Percentiles rank a stretch among this genome's conserved stretches.
Conservation (phyloP, 1,139 yeast species). For the Pichia sp. region DNA sequence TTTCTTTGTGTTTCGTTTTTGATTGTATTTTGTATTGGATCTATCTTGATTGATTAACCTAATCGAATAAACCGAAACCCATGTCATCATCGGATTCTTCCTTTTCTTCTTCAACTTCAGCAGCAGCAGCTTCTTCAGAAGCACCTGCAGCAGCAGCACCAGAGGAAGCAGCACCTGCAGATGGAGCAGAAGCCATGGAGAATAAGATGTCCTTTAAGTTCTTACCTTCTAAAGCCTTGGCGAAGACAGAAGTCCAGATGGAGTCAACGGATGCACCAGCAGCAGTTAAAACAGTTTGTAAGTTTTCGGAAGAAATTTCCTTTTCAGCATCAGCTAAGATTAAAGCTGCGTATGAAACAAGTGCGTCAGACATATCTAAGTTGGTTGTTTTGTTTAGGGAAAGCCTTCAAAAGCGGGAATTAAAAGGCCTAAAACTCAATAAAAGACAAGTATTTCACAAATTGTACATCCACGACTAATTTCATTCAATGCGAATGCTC, state of each 20-base stretch:
- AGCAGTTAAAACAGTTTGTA: slow-evolving; percentile 78
- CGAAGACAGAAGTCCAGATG: slow-evolving; percentile 94
- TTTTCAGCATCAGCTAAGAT: slow-evolving; percentile 97
- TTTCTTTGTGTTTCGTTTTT: background rate
- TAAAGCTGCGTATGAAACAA: slow-evolving; percentile 90
- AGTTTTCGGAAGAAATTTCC: slow-evolving; percentile 93
- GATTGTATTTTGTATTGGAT: background rate
- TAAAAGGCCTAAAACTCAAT: background rate
- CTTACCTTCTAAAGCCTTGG: slow-evolving; percentile 97
- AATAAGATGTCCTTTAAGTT: slow-evolving; percentile 78
- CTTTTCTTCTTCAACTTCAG: slow-evolving; percentile 47
- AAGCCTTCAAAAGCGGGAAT: background rate
- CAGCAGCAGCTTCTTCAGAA: slow-evolving; percentile 60
- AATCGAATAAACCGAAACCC: slow-evolving; percentile 76
- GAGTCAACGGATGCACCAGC: slow-evolving; percentile 87
- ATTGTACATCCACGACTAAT: too few relatives aligned
- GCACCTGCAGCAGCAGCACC: slow-evolving; percentile 62
- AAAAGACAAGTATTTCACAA: too few relatives aligned
- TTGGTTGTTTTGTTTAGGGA: background rate
- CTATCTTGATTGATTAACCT: slow-evolving; percentile 27
- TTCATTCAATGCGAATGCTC: too few relatives aligned
- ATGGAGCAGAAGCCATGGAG: slow-evolving; percentile 55
- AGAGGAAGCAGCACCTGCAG: slow-evolving; percentile 57
- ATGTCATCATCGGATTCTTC: slow-evolving; percentile 79
- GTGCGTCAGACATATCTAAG: slow-evolving; percentile 55